Conservation (phyloP, 345 rosid species). For the Gossypium australe region DNA sequence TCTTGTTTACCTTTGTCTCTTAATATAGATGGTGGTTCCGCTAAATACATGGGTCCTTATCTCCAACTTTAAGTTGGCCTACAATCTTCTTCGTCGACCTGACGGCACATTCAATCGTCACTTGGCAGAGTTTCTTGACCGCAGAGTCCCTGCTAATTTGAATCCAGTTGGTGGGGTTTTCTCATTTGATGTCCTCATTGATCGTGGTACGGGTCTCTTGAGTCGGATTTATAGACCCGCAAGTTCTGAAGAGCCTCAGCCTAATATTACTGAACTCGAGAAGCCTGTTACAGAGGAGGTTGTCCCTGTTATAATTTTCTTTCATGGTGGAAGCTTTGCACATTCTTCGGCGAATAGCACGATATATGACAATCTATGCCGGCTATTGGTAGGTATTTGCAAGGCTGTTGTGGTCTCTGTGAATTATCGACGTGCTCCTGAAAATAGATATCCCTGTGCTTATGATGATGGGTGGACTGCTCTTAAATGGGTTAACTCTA, state of each 20-base stretch:
- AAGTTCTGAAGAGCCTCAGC: conserved; percentile 35
- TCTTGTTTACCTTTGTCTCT: conserved; percentile 18
- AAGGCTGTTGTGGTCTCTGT: conserved; percentile 81
- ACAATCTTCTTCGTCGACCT: conserved; percentile 75
- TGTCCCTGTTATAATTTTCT: conserved; percentile 76
- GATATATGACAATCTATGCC: conserved; percentile 73
- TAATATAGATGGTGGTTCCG: conserved; percentile 77
- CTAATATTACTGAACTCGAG: conserved; percentile 51
- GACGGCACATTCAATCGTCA: conserved; percentile 93
- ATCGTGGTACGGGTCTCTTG: conserved; percentile 49
- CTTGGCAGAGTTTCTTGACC: conserved; percentile 87
- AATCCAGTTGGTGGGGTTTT: conserved; percentile 70
- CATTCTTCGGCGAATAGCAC: conserved; percentile 79
- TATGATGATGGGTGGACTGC: conserved; percentile 91
- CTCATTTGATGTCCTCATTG: conserved; percentile 70
- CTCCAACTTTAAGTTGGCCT: conserved; percentile 76
- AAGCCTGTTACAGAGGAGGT: conserved; percentile 61
- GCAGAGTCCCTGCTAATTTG: conserved; percentile 72
- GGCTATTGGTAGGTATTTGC: conserved; percentile 64
- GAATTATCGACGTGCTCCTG: conserved; percentile 82
- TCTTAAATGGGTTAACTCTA: conserved; percentile 68
- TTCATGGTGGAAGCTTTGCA: conserved; percentile 96
- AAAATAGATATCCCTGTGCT: conserved; percentile 74
- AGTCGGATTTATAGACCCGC: conserved; percentile 64
- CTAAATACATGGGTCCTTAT: conserved; percentile 87